These are phyloP conservation scores for Perilla frutescens DNA, from an alignment of 257 asterid genomes.

Conservation along the genomic window DNA sequence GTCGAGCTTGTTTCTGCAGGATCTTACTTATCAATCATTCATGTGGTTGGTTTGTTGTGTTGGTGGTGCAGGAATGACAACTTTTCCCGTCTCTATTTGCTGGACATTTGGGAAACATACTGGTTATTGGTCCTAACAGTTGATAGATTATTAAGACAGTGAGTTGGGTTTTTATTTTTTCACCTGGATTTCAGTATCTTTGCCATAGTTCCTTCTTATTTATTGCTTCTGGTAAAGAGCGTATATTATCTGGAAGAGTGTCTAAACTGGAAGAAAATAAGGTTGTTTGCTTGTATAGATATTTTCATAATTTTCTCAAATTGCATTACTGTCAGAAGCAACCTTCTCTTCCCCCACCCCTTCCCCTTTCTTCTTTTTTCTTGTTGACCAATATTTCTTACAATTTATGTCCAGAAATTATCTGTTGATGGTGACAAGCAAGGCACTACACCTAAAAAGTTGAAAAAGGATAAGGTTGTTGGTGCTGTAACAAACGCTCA, in stretches of 20 bases:
- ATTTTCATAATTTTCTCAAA: conserved; percentile 27
- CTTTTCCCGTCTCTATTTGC: too few species aligned
- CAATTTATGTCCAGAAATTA: conserved; percentile 60
- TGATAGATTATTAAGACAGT: conserved; percentile 8
- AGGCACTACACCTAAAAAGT: conserved; percentile 69
- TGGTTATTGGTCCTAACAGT: background rate
- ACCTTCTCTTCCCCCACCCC: background rate
- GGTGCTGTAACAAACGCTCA: conserved; percentile 75
- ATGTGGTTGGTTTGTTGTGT: too few species aligned
- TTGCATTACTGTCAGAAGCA: conserved; percentile 25
- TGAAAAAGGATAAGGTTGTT: conserved; percentile 81
- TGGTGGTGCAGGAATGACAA: too few species aligned
- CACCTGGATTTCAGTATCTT: conserved; percentile 17
- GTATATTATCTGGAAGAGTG: conserved; percentile 31
- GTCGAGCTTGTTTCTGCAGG: too few species aligned
- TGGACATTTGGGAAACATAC: conserved; percentile 4
- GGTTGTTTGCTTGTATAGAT: conserved; percentile 46
- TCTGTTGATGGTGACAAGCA: conserved; percentile 79
- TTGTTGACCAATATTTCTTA: conserved; percentile 30
- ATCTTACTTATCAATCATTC: too few species aligned
- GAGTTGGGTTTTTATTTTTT: background rate
- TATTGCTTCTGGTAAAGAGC: background rate
- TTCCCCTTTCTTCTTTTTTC: background rate
- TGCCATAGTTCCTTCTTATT: conserved; percentile 1
- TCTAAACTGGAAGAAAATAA: conserved; percentile 80